Evolutionary conservation across 495 filamentous ascomycete genomes (phyloP).

Genomic region (Penicillium manginii): DNA sequence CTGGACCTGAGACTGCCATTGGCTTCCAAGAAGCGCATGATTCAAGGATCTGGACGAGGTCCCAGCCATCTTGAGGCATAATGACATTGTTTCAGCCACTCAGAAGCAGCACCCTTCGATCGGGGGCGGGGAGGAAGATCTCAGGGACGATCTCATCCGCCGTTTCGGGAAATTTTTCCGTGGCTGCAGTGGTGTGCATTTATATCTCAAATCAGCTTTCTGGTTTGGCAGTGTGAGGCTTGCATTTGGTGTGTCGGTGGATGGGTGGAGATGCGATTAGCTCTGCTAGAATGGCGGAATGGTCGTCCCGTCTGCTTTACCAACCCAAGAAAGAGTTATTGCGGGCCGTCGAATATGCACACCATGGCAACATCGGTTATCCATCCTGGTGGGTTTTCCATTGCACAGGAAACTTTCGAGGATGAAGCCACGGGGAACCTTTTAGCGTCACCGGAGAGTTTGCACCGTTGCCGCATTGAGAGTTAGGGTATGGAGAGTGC

Average conservation of each 20-base stretch:
- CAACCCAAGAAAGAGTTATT: not conserved
- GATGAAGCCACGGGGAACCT: constrained; percentile 25
- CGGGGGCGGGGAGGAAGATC: constrained; percentile 17
- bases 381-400: constrained; percentile 22
- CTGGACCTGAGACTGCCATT: not conserved
- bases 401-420: constrained; percentile 18
- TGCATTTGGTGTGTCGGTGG: not conserved
- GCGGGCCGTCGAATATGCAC: constrained; percentile 11
- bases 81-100: constrained; percentile 25
- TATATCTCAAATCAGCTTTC: constrained; percentile 7
- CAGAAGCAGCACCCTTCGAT: constrained; percentile 18
- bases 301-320: not conserved
- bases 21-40: constrained; percentile 3
- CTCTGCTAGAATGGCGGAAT: constrained; percentile 1
- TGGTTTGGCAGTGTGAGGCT: constrained; percentile 10
- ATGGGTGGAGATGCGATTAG: constrained; percentile 3
- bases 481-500: constrained; percentile 9
- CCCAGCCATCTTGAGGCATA: constrained; percentile 9
- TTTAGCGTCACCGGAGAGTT: constrained; percentile 24
- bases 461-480: constrained; percentile 11
- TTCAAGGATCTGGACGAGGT: constrained; percentile 1
- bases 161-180: constrained; percentile 34
- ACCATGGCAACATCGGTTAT: constrained; percentile 10
- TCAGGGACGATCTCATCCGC: constrained; percentile 26
- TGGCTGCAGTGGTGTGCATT: constrained; percentile 25